These are phyloP conservation scores for Xylariomycetidae sp. DNA, from an alignment of 2,329 filamentous ascomycete species.

Conservation along the genomic window DNA sequence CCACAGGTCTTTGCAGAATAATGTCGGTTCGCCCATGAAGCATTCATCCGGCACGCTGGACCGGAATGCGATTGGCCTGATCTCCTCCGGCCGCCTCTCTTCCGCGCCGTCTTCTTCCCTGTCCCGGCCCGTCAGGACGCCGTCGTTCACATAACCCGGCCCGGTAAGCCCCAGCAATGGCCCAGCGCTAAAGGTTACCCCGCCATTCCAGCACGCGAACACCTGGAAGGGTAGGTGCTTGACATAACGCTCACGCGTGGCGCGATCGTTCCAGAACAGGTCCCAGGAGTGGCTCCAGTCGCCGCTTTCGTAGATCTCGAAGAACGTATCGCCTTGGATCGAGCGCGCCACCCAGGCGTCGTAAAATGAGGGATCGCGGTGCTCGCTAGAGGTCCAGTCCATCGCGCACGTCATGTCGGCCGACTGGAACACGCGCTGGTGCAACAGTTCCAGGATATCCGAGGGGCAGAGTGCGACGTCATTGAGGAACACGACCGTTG, in stretches of 20 bases:
- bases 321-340: conserved; percentile 49
- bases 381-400: conserved; percentile 47
- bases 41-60: too few species aligned
- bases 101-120: too few species aligned
- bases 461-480: conserved; percentile 47
- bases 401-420: conserved; percentile 54
- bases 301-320: conserved; percentile 43
- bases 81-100: too few species aligned
- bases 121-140: conserved; percentile 37
- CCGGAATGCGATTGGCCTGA: too few species aligned
- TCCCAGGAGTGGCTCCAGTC: conserved; percentile 43
- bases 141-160: not conserved
- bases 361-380: conserved; percentile 43
- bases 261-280: conserved; percentile 46
- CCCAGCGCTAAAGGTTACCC: conserved; percentile 39
- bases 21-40: conserved; percentile 45
- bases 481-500: conserved; percentile 47
- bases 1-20: conserved; percentile 55
- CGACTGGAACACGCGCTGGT: conserved; percentile 38
- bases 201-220: conserved; percentile 57
- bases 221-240: conserved; percentile 48
- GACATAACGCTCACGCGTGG: conserved; percentile 27
- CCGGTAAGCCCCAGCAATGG: conserved; percentile 33
- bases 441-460: conserved; percentile 50
- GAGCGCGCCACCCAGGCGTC: conserved; percentile 40